Evolutionary conservation across 2,329 filamentous ascomycete species (phyloP).

Genomic region (Monilinia fructicola): DNA sequence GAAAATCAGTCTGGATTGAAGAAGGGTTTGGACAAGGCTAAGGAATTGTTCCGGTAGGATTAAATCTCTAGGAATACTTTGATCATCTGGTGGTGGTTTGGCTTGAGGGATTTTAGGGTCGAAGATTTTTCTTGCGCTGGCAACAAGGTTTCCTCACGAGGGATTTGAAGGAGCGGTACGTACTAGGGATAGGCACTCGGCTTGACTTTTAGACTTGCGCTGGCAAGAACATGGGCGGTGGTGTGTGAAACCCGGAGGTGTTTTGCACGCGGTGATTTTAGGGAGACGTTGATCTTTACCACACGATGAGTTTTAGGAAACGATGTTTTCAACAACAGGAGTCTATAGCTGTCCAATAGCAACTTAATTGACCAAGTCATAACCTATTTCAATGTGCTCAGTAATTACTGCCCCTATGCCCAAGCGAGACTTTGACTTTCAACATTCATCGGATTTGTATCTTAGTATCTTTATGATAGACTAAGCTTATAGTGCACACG

Average conservation of each 20-base stretch:
- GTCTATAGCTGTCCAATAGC: background rate
- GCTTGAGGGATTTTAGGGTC: background rate
- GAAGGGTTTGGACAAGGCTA: slow-evolving; percentile 13
- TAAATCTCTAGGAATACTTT: background rate
- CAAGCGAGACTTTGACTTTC: background rate
- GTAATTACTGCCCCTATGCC: background rate
- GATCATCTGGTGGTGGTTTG: background rate
- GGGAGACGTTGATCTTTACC: background rate
- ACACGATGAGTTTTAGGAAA: background rate
- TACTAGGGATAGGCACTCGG: background rate
- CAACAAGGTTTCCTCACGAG: background rate
- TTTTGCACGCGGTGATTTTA: background rate
- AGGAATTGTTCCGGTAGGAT: background rate
- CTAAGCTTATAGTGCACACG: no score
- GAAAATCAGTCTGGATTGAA: slow-evolving; percentile 7
- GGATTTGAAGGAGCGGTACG: background rate
- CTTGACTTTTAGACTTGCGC: background rate
- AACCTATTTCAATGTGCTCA: background rate
- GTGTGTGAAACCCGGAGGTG: background rate
- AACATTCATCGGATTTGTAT: background rate
- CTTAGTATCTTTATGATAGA: no score
- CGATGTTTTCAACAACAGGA: background rate
- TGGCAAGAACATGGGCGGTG: background rate
- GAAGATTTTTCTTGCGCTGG: background rate
- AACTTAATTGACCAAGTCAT: background rate